These are phyloP conservation scores for Puya raimondii DNA, from an alignment of 176 grass and related monocot species.

Conservation along the genomic window DNA sequence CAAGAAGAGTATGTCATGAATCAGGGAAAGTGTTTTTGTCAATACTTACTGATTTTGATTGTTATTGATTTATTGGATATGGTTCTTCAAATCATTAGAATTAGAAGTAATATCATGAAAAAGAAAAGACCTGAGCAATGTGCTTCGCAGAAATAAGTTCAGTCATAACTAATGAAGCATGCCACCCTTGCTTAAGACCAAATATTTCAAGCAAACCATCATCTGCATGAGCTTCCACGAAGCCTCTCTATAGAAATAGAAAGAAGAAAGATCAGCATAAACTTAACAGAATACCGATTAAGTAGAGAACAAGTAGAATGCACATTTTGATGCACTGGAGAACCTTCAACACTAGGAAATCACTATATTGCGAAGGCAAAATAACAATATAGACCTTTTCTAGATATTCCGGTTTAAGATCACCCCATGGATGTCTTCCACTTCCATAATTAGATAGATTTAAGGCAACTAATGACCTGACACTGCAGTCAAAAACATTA, in stretches of 20 bases:
- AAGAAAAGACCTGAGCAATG: constrained; percentile 67
- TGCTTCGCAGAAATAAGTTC: constrained; percentile 93
- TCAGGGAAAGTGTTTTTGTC: neutral
- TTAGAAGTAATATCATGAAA: neutral
- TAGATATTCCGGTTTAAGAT: constrained; percentile 84
- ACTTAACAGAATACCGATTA: neutral
- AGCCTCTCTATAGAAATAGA: constrained; percentile 48
- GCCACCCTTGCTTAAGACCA: constrained; percentile 97
- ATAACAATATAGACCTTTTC: constrained; percentile 47
- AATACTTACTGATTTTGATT: neutral
- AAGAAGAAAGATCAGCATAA: neutral
- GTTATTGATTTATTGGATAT: neutral
- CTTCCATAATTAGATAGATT: constrained; percentile 81
- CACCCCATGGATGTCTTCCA: constrained; percentile 94
- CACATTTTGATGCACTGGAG: neutral
- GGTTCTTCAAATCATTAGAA: neutral
- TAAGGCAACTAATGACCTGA: constrained; percentile 79
- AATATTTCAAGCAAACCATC: constrained; percentile 98
- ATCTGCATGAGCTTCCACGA: constrained; percentile 77
- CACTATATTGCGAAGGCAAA: neutral
- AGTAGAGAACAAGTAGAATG: neutral
- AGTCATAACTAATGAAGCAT: constrained; percentile 93
- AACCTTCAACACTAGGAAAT: constrained; percentile 1
- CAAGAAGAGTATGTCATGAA: neutral
- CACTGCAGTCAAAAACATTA: constrained; percentile 39